These are phyloP conservation scores for Anacardium occidentale DNA, from an alignment of 345 rosid genomes.

Conservation along the genomic window DNA sequence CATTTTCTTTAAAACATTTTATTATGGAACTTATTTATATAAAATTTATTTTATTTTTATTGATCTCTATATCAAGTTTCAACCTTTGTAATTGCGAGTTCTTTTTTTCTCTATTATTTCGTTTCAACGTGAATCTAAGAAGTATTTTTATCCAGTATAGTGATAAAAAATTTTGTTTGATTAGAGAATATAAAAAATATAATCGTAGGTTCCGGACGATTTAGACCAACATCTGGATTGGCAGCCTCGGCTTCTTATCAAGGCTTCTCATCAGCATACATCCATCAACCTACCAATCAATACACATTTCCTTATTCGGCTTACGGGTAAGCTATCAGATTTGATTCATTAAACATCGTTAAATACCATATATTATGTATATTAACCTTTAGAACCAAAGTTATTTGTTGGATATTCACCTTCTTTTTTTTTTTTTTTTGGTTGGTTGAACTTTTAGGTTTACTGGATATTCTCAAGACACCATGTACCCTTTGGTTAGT, in stretches of 20 bases:
- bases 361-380: conserved; percentile 6
- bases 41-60: neutral
- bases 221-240: conserved; percentile 47
- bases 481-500: conserved; percentile 62
- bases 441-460: conserved; percentile 40
- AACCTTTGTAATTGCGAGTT: neutral
- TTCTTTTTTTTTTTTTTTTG: conserved; percentile 6
- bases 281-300: conserved; percentile 54
- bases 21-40: neutral
- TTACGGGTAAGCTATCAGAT: conserved; percentile 55
- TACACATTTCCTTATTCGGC: conserved; percentile 58
- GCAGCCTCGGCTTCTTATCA: conserved; percentile 52
- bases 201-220: conserved; percentile 55
- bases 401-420: neutral
- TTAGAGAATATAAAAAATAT: neutral
- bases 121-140: neutral
- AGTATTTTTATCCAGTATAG: neutral
- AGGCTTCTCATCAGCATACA: conserved; percentile 49
- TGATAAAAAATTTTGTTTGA: neutral
- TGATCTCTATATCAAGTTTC: neutral
- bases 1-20: neutral
- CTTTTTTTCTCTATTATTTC: neutral
- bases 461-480: conserved; percentile 65
- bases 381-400: neutral
- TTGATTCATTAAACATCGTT: neutral